Evolutionary conservation across 2,329 filamentous ascomycete genomes (phyloP), one percentile per base, ranked within the genome.

Genomic region (Claviceps paspali): DNA sequence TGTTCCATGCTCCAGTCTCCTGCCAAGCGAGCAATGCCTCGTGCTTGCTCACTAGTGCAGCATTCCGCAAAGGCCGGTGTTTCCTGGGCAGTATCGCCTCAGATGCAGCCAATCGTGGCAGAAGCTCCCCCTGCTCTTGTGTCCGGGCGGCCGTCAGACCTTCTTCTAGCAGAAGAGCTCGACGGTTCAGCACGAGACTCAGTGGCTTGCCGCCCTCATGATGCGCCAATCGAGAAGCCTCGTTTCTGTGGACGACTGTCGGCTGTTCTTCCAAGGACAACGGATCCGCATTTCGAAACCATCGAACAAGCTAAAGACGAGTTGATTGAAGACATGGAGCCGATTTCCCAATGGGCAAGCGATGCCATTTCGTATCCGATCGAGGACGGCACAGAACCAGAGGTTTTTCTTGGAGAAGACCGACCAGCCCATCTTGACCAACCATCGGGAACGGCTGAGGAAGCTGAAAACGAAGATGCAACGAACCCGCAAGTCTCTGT

Each of bases 1-100:
- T 30, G 29, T 17, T 65, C 67, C 0, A 54, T 69, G 33, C 53
- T 73, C 5, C 63, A 66, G 33, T 73, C 72, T 7, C 68, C 67
- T 3, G 65, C 67, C 1, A 72, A 71, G 47, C 58, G 65, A 36
- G 50, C 56, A 3, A 50, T 59, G 32, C 52, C 55, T 11, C 51
- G 51, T 5, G 41, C 61, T 41, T 54, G 54, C 32, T 50, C 60
- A 12, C 44, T 55, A 2, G 47, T 49, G 3, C 54, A 59, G 23
- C 42, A 49, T 22, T 45, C 43, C 30, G 39, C 41, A 7, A 45
- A 45, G 12, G 46, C 49, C 27, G n/a, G 42, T 21, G 31, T 38
- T 9, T 22, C 34, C 2, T 36, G 52, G 8, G 49, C 46, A 5
- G 52, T 51, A 22, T 56, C 54, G 21, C 56, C 59, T 2, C 45